Base-by-base conservation (phyloP, 2,329 filamentous ascomycete species). In the Ascocoryne sarcoides region DNA sequence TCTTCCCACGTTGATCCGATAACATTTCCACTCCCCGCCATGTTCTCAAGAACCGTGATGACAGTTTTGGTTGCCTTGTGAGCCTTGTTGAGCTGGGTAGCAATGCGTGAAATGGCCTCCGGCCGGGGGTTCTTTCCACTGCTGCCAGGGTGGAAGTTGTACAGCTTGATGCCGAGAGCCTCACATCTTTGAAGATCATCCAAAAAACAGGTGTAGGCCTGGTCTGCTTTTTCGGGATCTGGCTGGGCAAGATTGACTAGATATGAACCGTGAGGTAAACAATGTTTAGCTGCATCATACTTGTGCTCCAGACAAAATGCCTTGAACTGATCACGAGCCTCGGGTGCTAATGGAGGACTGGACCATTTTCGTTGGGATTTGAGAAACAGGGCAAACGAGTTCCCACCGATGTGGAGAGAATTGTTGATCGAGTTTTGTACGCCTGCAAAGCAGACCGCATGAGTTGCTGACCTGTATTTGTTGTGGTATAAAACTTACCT, bases 331-430 rank as follows among this genome's bases (percentile, higher is more conserved):
- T 77, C 70, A 36, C 75, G 71, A 39, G 82, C 75, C 18, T 83
- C 78, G 29, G 76, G 63, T 18, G 82, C 71, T 4, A 98, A 70
- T 1, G 84, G 75, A 7, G 89, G 86, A 55, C 83, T 93, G 19
- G 76, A 72, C 92, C 92, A 98, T 67, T 95, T 96, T 40, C 89
- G 80, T 62, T 98, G 92, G 0, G 86, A 94, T 61, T 96, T 96
- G 52, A 98, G 73, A 65, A 98, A 98, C 15, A 96, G 70, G 3
- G 92, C 92, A 53, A 96, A 94, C 8, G 89, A 79, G 60, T 96
- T 98, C 47, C 84, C 89, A 39, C 89, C 89, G 49, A 95, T 88
- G 36, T 87, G 75, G 2, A 81, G 59, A 32, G 83, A 76, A 53
- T 95, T 94, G 16, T 71, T 68, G 43, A 96, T 72, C 0, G 89